Evolutionary conservation across 2,329 filamentous ascomycete genomes (phyloP).

Genomic region (Colletotrichum costaricense): DNA sequence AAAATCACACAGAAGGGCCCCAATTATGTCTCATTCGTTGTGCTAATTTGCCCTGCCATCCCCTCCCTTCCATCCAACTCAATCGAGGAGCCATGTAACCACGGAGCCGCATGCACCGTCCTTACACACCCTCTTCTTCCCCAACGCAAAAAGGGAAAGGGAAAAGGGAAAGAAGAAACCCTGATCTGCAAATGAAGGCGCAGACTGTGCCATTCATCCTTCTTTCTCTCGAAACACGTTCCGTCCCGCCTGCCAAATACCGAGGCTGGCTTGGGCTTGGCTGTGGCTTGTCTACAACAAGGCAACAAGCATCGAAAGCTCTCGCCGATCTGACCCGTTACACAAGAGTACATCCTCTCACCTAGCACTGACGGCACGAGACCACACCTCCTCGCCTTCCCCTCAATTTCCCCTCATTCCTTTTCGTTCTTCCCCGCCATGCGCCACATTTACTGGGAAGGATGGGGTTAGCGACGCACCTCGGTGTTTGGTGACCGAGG

Average conservation of each 20-base stretch:
- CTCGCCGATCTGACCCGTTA: background rate
- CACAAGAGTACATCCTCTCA: background rate
- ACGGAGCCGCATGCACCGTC: slow-evolving; percentile 26
- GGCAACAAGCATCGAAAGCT: background rate
- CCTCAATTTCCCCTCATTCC: background rate
- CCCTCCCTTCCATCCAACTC: background rate
- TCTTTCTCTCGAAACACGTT: background rate
- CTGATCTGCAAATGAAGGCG: background rate
- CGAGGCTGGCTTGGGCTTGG: background rate
- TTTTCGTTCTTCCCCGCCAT: background rate
- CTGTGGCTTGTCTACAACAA: background rate
- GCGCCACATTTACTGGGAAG: background rate
- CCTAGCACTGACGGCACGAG: no score
- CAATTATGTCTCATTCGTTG: background rate
- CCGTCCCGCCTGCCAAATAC: background rate
- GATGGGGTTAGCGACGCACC: background rate
- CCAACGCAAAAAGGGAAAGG: no score
- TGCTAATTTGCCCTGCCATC: background rate
- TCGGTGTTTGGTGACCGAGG: background rate
- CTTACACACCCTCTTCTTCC: background rate
- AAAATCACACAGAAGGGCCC: background rate
- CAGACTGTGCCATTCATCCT: background rate
- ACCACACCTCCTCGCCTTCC: no score
- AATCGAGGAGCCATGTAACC: background rate
- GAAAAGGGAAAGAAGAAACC: background rate